phyloP scores from a whole-genome alignment of 1,284 basidiomycete genomes.

The Trametes versicolor region DNA sequence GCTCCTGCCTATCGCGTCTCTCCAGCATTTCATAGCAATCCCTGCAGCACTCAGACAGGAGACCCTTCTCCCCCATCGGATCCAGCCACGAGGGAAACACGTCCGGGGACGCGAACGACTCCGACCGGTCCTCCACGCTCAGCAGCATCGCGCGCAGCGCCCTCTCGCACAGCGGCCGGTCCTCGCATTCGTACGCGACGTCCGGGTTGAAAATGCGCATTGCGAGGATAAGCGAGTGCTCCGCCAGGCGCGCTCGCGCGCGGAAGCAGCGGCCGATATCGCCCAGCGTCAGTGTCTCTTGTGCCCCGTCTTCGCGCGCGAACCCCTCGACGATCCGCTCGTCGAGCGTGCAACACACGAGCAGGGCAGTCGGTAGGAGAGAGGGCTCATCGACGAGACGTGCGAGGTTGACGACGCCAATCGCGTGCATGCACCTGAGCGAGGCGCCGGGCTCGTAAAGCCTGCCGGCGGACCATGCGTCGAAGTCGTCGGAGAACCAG shows the following conservation, averaged over 20 bases:
- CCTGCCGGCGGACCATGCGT: neutral
- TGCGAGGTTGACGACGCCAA: constrained; percentile 11
- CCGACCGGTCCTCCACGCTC: no score
- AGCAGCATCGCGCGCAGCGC: no score
- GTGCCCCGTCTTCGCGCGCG: constrained; percentile 7
- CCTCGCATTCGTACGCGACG: no score
- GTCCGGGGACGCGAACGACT: neutral
- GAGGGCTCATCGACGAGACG: neutral
- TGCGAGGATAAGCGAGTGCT: no score
- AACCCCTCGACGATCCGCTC: constrained; percentile 9
- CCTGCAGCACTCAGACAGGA: neutral
- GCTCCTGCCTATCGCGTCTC: neutral
- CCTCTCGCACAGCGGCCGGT: no score
- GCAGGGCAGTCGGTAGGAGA: neutral
- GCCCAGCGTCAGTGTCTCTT: neutral
- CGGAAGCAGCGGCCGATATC: constrained; percentile 5
- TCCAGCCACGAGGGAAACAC: neutral
- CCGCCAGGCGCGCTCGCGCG: neutral
- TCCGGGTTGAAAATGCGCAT: no score
- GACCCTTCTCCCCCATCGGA: neutral
- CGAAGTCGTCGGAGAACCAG: neutral
- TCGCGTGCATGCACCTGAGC: neutral
- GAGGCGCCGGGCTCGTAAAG: neutral
- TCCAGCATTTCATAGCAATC: neutral
- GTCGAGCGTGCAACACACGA: constrained; percentile 3